Evolutionary conservation across 163 green algal genomes (phyloP).

Genomic region (Chlorella variabilis): DNA sequence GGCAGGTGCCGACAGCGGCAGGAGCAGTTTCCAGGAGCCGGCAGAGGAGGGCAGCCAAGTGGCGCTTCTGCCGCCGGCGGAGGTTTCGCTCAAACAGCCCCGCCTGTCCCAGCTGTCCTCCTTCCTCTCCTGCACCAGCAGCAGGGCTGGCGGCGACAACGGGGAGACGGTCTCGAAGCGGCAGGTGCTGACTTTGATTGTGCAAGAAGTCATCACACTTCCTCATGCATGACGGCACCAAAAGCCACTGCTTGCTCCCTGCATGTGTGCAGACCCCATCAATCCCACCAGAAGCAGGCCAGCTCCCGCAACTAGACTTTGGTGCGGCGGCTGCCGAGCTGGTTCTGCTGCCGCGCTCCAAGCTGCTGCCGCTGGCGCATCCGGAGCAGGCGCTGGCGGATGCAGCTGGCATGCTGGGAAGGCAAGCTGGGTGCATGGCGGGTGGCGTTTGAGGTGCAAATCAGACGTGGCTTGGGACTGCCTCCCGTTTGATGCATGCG

Average conservation of each 20-base stretch:
- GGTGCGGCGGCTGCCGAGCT: conserved; percentile 12
- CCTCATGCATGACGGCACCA: too few relatives aligned
- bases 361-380: conserved; percentile 27
- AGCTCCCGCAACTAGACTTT: neutral
- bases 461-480: too few relatives aligned
- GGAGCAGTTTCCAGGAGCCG: conserved; percentile 1
- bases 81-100: neutral
- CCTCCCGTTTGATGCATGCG: too few relatives aligned
- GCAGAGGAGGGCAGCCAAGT: conserved; percentile 15
- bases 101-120: conserved; percentile 7
- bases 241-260: too few relatives aligned
- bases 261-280: neutral
- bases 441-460: neutral
- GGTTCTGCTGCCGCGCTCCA: conserved; percentile 19
- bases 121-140: neutral
- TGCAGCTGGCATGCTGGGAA: conserved; percentile 16
- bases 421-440: neutral
- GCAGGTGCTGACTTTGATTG: too few relatives aligned
- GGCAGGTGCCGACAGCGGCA: neutral
- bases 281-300: neutral
- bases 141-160: neutral
- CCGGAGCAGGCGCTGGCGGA: conserved; percentile 21
- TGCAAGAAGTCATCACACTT: too few relatives aligned
- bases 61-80: neutral
- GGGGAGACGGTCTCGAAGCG: neutral